Evolutionary conservation across 129 eudicot species (phyloP).

Genomic region (Gnaphalium uliginosum): DNA sequence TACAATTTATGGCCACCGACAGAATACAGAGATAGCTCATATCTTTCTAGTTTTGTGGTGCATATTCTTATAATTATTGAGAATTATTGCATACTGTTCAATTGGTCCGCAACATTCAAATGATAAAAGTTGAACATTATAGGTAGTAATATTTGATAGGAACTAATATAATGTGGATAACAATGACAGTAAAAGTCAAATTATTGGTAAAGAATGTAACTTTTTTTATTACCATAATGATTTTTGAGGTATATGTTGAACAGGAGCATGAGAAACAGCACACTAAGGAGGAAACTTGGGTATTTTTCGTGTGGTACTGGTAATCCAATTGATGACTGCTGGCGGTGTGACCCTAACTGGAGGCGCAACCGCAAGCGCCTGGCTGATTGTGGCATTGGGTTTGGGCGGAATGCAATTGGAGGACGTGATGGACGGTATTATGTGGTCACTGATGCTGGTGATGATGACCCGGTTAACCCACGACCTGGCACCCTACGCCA

Average conservation of each 20-base stretch:
- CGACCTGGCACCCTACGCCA: slow-evolving; percentile 85
- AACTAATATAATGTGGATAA: background rate
- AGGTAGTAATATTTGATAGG: background rate
- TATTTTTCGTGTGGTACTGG: slow-evolving; percentile 85
- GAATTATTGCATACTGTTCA: background rate
- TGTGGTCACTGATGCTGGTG: slow-evolving; percentile 70
- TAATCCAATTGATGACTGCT: slow-evolving; percentile 89
- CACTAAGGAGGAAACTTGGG: slow-evolving; percentile 81
- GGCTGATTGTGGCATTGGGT: slow-evolving; percentile 93
- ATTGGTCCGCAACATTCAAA: background rate
- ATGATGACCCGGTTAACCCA: slow-evolving; percentile 86
- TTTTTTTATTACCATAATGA: slow-evolving; percentile 6
- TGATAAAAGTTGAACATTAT: background rate
- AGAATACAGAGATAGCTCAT: background rate
- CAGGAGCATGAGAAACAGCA: slow-evolving; percentile 78
- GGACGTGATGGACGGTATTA: slow-evolving; percentile 88
- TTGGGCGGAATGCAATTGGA: slow-evolving; percentile 86
- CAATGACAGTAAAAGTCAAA: background rate
- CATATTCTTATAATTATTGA: background rate
- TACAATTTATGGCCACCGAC: background rate
- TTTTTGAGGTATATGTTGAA: slow-evolving; percentile 8
- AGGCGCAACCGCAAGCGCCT: slow-evolving; percentile 71
- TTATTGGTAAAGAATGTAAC: background rate
- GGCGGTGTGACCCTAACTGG: slow-evolving; percentile 93
- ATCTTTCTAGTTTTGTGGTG: background rate